Percentiles rank a stretch among this genome's conserved stretches.
Conservation (phyloP, 2,329 filamentous ascomycete species). For the Fusarium mexicanum region DNA sequence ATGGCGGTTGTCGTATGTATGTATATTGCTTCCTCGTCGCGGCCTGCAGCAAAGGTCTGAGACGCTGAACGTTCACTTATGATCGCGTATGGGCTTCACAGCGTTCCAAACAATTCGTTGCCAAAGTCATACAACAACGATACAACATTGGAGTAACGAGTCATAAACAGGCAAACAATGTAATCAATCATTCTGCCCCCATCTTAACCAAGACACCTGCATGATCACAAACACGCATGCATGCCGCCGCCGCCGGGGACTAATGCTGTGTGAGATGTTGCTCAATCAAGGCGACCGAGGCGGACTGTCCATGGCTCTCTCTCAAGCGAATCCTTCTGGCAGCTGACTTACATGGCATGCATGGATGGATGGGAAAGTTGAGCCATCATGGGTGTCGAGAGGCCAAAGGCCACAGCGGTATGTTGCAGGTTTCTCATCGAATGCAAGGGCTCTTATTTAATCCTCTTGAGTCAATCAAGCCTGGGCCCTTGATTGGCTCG, state of each 20-base stretch:
- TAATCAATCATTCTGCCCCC: constrained; percentile 18
- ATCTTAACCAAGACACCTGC: constrained; percentile 39
- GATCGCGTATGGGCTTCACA: not conserved
- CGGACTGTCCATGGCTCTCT: constrained; percentile 36
- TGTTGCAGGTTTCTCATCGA: not conserved
- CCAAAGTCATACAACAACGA: not conserved
- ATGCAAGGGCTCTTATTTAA: constrained; percentile 9
- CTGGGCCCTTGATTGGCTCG: constrained; percentile 9
- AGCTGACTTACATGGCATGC: constrained; percentile 29
- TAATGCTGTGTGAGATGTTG: constrained; percentile 39
- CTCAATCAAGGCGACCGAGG: constrained; percentile 34
- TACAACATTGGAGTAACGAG: constrained; percentile 11
- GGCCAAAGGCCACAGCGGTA: not conserved
- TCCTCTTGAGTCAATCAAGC: not conserved
- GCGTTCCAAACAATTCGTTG: not conserved
- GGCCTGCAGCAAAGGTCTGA: not conserved
- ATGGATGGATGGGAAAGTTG: constrained; percentile 1
- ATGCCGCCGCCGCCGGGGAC: constrained; percentile 29
- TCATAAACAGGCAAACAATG: constrained; percentile 19
- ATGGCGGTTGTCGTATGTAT: not conserved
- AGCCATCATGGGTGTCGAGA: not conserved
- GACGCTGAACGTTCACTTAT: not conserved
- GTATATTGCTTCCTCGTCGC: not conserved
- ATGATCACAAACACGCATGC: constrained; percentile 41
- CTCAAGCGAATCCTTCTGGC: constrained; percentile 41